Conservation (phyloP, 305 asterid genomes). For the Fraxinus platypoda region DNA sequence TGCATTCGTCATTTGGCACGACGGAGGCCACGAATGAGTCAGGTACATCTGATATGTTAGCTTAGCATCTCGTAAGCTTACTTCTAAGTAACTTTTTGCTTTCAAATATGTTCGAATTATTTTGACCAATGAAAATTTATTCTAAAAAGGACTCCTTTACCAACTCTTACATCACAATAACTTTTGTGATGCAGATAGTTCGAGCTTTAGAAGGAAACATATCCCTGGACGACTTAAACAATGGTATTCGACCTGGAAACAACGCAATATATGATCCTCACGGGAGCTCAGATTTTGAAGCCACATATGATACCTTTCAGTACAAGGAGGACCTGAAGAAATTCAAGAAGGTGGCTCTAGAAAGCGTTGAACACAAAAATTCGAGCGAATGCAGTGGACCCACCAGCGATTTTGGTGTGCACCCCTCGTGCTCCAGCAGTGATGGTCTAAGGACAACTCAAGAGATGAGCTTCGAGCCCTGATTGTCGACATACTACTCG, state of each 20-base stretch:
- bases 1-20: slow-evolving; percentile 84
- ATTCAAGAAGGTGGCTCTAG: slow-evolving; percentile 74
- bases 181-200: slow-evolving; percentile 48
- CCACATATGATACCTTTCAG: slow-evolving; percentile 48
- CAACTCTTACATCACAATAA: neutral
- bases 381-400: slow-evolving; percentile 62
- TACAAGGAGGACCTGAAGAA: slow-evolving; percentile 80
- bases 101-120: neutral
- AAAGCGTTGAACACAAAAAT: slow-evolving; percentile 43
- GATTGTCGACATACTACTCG: slow-evolving; percentile 1
- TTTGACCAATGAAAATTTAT: neutral
- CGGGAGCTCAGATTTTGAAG: slow-evolving; percentile 60
- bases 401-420: slow-evolving; percentile 60
- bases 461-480: slow-evolving; percentile 20
- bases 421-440: slow-evolving; percentile 68
- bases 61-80: neutral
- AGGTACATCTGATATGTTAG: slow-evolving; percentile 38
- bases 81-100: neutral
- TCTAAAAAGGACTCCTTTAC: neutral
- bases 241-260: slow-evolving; percentile 49
- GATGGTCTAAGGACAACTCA: slow-evolving; percentile 41
- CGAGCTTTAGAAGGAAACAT: slow-evolving; percentile 67
- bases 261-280: slow-evolving; percentile 39
- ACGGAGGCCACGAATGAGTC: slow-evolving; percentile 74
- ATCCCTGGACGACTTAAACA: slow-evolving; percentile 51